Evolutionary conservation across 257 asterid species (phyloP).

Genomic region (Primulina eburnea): DNA sequence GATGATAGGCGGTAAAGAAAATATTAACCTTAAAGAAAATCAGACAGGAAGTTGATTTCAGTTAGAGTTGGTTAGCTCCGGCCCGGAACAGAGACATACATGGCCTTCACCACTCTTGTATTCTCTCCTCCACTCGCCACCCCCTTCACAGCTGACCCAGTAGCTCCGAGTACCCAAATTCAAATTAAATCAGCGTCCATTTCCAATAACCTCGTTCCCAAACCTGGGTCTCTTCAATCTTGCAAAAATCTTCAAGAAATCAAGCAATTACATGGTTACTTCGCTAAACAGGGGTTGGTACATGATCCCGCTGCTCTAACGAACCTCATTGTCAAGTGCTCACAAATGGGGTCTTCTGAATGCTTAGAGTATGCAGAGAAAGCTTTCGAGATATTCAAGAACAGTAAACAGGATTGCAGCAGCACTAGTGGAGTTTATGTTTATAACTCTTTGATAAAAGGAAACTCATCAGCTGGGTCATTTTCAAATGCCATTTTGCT

Average conservation of each 20-base stretch:
- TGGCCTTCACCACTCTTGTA: constrained; percentile 28
- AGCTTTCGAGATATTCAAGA: constrained; percentile 36
- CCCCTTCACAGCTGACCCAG: constrained; percentile 21
- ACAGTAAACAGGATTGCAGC: constrained; percentile 21
- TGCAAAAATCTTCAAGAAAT: constrained; percentile 47
- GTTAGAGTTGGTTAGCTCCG: neutral
- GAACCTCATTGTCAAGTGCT: constrained; percentile 39
- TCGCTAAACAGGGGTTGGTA: constrained; percentile 38
- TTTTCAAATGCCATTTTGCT: constrained; percentile 32
- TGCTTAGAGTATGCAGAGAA: constrained; percentile 44
- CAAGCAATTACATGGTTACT: constrained; percentile 45
- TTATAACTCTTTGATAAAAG: constrained; percentile 47
- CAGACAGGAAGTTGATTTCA: neutral
- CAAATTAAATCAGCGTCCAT: constrained; percentile 23
- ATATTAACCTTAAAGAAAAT: no score
- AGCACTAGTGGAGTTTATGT: constrained; percentile 26
- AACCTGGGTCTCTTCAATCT: constrained; percentile 32
- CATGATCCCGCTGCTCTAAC: constrained; percentile 29
- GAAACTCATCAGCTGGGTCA: constrained; percentile 33
- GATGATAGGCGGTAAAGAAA: neutral
- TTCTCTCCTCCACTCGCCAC: constrained; percentile 31
- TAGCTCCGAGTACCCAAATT: constrained; percentile 15
- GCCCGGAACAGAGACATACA: constrained; percentile 16
- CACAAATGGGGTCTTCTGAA: constrained; percentile 35
- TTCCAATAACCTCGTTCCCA: neutral